Base-by-base conservation (phyloP, 2,329 filamentous ascomycete genomes). In the Sporothrix humicola region DNA sequence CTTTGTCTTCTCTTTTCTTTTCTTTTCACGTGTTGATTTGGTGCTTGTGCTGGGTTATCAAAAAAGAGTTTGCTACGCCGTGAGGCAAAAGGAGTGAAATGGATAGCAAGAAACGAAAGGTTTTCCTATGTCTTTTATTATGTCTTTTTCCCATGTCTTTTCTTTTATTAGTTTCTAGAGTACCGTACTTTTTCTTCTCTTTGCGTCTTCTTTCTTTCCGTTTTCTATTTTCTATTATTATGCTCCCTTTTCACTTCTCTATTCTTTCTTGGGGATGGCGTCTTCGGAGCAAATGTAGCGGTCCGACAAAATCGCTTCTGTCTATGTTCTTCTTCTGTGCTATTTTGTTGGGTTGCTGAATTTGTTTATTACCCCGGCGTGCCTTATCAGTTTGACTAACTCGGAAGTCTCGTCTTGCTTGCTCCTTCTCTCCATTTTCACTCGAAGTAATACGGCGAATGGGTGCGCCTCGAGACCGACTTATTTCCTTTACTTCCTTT, bases 321-420 rank as follows among this genome's bases (percentile, higher is more conserved):
- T 12, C 10, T 37, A 37, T 59, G 26, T 10, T 10, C 37, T 31
- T 58, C 20, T 65, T 8, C n/a, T 37, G 37, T 26, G 3, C 15
- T 10, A 5, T 59, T 9, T 13, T 61, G 54, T 59, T 20, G 54
- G 69, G 44, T 65, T 46, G 6, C 48, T 12, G 37, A 15, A 15
- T 56, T 37, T 71, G 48, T 26, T 69, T 72, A 69, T 56, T 72
- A 63, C 61, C 59, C 69, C 20, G 69, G 52, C 23, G 69, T 69
- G 54, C 31, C 58, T 17, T 65, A 71, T 12, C 7, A 65, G 6
- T 50, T 50, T 26, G 31, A 26, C 23, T 15, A 37, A 15, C 23
- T 15, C 58, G 31, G 52, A 9, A 37, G 31, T 37, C 61, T 42
- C n/a, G 4, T 59, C 69, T 6, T 50, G 23, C 12, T 70, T 12